phyloP scores from a whole-genome alignment of 1,284 basidiomycete species.

The Rhodotorula sp. region DNA sequence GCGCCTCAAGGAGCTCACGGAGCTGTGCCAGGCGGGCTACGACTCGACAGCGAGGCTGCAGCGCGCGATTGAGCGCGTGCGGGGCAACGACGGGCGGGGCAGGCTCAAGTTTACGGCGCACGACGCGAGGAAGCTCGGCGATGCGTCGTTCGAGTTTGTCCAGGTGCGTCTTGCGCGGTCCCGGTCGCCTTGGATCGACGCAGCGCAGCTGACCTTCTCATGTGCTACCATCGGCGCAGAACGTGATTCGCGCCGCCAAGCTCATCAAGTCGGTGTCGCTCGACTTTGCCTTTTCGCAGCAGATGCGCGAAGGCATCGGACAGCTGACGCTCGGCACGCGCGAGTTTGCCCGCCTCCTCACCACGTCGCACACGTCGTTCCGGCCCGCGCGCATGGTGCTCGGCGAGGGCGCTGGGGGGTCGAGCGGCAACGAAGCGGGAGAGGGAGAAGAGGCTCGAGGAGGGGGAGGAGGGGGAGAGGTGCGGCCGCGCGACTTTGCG shows the following conservation, averaged over 20 bases:
- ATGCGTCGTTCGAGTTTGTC: conserved; percentile 48
- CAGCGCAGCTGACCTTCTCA: background rate
- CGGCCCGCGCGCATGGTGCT: conserved; percentile 11
- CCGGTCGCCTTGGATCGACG: conserved; percentile 46
- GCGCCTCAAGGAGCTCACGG: conserved; percentile 32
- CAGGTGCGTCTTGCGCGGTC: conserved; percentile 49
- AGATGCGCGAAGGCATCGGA: conserved; percentile 48
- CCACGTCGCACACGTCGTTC: conserved; percentile 27
- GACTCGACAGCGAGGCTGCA: conserved; percentile 34
- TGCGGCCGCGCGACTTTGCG: conserved; percentile 12
- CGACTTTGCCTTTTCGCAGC: conserved; percentile 47
- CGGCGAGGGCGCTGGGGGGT: background rate
- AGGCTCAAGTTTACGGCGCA: conserved; percentile 31
- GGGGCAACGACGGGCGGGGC: conserved; percentile 43
- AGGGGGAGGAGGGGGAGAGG: conserved; percentile 3
- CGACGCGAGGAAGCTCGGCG: conserved; percentile 32
- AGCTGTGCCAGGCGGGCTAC: conserved; percentile 36
- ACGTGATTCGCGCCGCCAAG: conserved; percentile 54
- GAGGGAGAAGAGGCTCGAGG: background rate
- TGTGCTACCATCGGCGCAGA: conserved; percentile 41
- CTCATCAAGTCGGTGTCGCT: conserved; percentile 52
- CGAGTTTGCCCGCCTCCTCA: conserved; percentile 50
- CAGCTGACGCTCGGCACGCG: conserved; percentile 54
- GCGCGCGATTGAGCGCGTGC: conserved; percentile 29
- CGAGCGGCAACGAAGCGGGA: background rate